These are phyloP conservation scores for Globisporangium middletonii DNA, from an alignment of 352 stramenopile species.

Conservation along the genomic window DNA sequence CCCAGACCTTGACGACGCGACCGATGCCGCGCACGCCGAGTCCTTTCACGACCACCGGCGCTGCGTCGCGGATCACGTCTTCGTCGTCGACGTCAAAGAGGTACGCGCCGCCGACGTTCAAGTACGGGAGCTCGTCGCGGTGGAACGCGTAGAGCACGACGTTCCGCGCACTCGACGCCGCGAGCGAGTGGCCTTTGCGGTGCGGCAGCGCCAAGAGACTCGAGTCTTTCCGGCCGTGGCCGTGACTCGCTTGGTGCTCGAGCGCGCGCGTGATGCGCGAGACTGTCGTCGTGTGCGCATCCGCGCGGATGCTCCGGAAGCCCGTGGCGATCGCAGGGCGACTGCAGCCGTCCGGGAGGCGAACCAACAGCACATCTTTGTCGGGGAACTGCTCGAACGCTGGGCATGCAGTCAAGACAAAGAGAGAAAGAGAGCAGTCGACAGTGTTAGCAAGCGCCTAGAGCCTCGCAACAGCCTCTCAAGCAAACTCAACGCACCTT, in stretches of 20 bases:
- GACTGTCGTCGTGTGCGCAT: conserved; percentile 34
- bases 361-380: conserved; percentile 53
- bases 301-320: conserved; percentile 35
- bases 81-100: conserved; percentile 27
- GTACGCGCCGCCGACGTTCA: conserved; percentile 23
- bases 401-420: conserved; percentile 5
- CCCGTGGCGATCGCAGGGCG: conserved; percentile 35
- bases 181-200: conserved; percentile 7
- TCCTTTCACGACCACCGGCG: conserved; percentile 47
- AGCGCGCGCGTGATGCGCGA: conserved; percentile 23
- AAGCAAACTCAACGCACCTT: conserved; percentile 21
- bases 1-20: conserved; percentile 13
- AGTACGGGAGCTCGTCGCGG: conserved; percentile 58
- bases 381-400: conserved; percentile 53
- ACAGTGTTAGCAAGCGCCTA: neutral
- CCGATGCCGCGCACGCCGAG: conserved; percentile 38
- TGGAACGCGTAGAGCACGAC: conserved; percentile 55
- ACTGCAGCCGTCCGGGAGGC: conserved; percentile 35
- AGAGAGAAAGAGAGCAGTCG: neutral
- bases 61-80: conserved; percentile 16
- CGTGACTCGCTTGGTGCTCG: conserved; percentile 14
- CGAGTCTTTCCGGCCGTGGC: conserved; percentile 2
- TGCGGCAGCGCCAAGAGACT: neutral
- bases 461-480: neutral
- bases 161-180: conserved; percentile 16